A percentile compares a stretch with the other conserved stretches of the same genome.
Evolutionary conservation across 306 rosid species (phyloP).

Genomic region (Phaseolus lunatus): DNA sequence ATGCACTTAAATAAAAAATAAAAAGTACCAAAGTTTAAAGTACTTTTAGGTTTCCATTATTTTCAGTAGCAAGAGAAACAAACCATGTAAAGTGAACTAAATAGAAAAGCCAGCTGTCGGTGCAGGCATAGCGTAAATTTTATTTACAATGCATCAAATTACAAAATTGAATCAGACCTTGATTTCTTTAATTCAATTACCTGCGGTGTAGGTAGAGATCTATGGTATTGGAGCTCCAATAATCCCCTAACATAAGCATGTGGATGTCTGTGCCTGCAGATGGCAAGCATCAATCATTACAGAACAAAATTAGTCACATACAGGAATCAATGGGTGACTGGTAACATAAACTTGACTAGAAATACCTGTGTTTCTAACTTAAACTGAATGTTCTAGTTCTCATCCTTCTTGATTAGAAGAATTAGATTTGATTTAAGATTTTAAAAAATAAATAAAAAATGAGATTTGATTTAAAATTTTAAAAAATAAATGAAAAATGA

Average conservation of each 20-base stretch:
- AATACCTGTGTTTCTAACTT: too few relatives aligned
- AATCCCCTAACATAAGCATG: constrained; percentile 87
- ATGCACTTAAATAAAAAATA: background rate
- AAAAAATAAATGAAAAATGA: too few relatives aligned
- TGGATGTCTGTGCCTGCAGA: constrained; percentile 81
- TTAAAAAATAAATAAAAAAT: too few relatives aligned
- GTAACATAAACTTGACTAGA: too few relatives aligned
- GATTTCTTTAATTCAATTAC: constrained; percentile 48
- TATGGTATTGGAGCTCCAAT: constrained; percentile 87
- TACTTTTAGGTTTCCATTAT: constrained; percentile 4
- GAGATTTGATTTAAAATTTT: too few relatives aligned
- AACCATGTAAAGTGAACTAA: background rate
- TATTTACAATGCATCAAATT: constrained; percentile 28
- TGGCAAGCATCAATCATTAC: constrained; percentile 27
- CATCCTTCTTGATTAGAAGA: too few relatives aligned
- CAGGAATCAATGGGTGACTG: background rate
- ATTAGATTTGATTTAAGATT: too few relatives aligned
- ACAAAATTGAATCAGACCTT: constrained; percentile 21
- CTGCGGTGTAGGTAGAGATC: constrained; percentile 94
- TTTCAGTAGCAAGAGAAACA: constrained; percentile 39
- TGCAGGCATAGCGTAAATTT: background rate
- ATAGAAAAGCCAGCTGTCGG: constrained; percentile 8
- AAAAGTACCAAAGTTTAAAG: constrained; percentile 26
- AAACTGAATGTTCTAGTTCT: too few relatives aligned
- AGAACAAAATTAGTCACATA: constrained; percentile 18